Base-by-base conservation (phyloP, 23 red algal genomes). In the Chondrus crispus region DNA sequence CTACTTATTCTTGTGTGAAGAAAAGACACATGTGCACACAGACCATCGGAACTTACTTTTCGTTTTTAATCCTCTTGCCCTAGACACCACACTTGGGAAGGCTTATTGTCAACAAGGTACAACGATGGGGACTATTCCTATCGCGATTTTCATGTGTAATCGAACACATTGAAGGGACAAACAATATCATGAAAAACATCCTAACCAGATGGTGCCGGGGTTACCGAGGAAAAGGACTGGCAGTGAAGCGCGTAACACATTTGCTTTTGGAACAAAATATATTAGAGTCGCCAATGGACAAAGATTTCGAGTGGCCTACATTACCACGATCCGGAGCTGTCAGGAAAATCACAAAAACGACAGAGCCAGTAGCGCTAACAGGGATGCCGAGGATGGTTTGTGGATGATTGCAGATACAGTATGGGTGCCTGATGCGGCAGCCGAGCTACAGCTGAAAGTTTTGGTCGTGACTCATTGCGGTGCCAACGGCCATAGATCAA, bases 21-120 rank as follows among this genome's bases (percentile, higher is more conserved):
- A 66, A 2, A n/a, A 13, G 3, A 51, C 68, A n/a, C 14, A 89
- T 20, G 68, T 66, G 1, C 41, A 41, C 36, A 89, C 85, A 0
- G 85, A 89, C 42, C 85, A 77, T 46, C 52, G 49, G 4, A 89
- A 89, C 49, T 33, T 89, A 18, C 26, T 86, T 4, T 86, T 86
- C 24, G 18, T 46, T 4, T 72, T 52, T 19, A 69, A 73, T 44
- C 82, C 40, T 29, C 35, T 71, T 28, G 82, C 63, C 2, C 72
- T 86, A 24, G 85, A 78, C 33, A 36, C 69, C n/a, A 60, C 10
- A 16, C 32, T 76, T 1, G 48, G 70, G 40, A 45, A 39, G 85
- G 5, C 70, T 77, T 89, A 50, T 62, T 36, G 40, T 79, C 32
- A 77, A 69, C 16, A 89, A 89, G 22, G 47, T 80, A 5, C 32